A percentile compares a stretch with the other conserved stretches of the same genome.
phyloP scores from a whole-genome alignment of 257 asterid species.

The Fraxinus anomala region DNA sequence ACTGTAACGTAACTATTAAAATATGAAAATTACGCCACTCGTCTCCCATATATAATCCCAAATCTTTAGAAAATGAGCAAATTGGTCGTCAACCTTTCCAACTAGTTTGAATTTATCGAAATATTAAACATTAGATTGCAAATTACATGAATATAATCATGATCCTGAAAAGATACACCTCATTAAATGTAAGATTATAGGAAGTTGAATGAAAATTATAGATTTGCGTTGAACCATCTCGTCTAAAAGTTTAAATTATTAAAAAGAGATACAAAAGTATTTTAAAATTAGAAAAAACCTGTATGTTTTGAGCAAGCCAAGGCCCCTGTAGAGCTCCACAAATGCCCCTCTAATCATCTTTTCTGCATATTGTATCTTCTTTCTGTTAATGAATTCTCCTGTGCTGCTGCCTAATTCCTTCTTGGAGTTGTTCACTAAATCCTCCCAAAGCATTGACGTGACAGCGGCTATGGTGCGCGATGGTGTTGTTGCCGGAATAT shows the following conservation, averaged over 20 bases:
- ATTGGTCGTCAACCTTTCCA: not conserved
- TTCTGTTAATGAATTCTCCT: conserved; percentile 55
- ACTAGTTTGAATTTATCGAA: too few relatives aligned
- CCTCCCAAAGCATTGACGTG: conserved; percentile 87
- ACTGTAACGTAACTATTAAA: too few relatives aligned
- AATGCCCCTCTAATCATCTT: conserved; percentile 93
- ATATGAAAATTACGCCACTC: too few relatives aligned
- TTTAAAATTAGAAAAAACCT: conserved; percentile 41
- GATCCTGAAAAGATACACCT: too few relatives aligned
- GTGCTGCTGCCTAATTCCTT: conserved; percentile 50
- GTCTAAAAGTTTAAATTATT: too few relatives aligned
- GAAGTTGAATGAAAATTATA: too few relatives aligned
- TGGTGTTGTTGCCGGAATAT: conserved; percentile 89
- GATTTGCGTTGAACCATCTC: too few relatives aligned
- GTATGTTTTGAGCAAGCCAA: conserved; percentile 77
- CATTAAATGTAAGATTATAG: too few relatives aligned
- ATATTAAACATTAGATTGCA: too few relatives aligned
- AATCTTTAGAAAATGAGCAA: not conserved
- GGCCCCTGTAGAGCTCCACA: conserved; percentile 91
- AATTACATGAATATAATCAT: too few relatives aligned
- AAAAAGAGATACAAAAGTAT: not conserved
- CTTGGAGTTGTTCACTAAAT: conserved; percentile 62
- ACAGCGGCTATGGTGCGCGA: conserved; percentile 70
- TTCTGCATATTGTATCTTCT: conserved; percentile 82
- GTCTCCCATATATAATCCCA: not conserved